phyloP scores from a whole-genome alignment of 139 green algal species.

The Chlorella sp. region DNA sequence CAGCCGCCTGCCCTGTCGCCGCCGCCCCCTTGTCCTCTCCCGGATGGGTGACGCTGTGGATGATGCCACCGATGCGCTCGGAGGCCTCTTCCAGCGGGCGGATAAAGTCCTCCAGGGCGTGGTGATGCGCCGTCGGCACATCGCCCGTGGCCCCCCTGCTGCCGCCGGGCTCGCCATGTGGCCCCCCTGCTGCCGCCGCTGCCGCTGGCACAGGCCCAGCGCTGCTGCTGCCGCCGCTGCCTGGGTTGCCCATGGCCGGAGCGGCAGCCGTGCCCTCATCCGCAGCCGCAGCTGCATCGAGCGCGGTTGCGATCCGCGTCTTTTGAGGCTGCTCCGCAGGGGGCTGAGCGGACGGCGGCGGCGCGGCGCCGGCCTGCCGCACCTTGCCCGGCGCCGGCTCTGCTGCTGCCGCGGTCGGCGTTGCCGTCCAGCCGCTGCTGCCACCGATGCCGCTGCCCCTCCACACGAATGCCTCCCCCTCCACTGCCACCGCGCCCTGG shows the following conservation, averaged over 20 bases:
- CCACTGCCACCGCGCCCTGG: slow-evolving; percentile 63
- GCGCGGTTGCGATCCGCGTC: slow-evolving; percentile 6
- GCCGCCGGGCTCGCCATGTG: not conserved
- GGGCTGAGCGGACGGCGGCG: too few species aligned
- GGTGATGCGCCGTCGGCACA: not conserved
- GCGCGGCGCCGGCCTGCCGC: not conserved
- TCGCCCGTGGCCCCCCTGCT: not conserved
- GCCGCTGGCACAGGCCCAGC: not conserved
- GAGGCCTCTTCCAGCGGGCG: slow-evolving; percentile 18
- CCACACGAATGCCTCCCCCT: slow-evolving; percentile 62
- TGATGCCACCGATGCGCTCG: slow-evolving; percentile 12
- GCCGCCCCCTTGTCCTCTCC: not conserved
- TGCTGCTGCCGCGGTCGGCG: not conserved
- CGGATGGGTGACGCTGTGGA: slow-evolving; percentile 9
- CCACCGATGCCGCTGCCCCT: slow-evolving; percentile 8
- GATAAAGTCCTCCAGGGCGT: slow-evolving; percentile 15
- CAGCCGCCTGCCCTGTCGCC: not conserved
- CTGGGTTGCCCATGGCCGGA: not conserved
- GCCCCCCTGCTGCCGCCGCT: not conserved
- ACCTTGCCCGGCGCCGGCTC: not conserved
- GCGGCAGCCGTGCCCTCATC: not conserved
- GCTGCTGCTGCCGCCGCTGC: not conserved
- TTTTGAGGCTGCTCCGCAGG: not conserved
- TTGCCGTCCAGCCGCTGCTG: slow-evolving; percentile 7
- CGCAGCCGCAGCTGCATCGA: not conserved